Percentiles rank a stretch among this genome's conserved stretches.
These are phyloP conservation scores for Neurospora hispaniola DNA, from an alignment of 495 filamentous ascomycete genomes.

Conservation along the genomic window DNA sequence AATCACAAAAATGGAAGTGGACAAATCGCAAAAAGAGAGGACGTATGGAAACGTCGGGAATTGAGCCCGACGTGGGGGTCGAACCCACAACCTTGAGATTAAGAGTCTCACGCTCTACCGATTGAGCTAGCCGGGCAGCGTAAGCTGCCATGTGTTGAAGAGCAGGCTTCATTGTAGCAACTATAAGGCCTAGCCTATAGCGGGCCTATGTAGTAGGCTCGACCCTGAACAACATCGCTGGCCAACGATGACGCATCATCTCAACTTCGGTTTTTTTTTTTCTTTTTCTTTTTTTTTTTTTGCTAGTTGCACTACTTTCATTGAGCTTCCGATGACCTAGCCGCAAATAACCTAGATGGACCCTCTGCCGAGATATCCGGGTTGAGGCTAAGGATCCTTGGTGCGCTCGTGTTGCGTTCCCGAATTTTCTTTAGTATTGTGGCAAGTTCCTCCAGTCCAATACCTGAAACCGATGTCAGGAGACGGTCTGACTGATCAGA, in stretches of 20 bases:
- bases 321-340: background rate
- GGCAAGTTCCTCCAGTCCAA: too few species aligned
- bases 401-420: too few species aligned
- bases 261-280: background rate
- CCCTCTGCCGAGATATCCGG: too few species aligned
- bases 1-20: background rate
- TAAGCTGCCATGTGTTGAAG: background rate
- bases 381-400: too few species aligned
- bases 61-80: background rate
- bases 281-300: background rate
- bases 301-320: background rate
- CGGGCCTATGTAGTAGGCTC: too few species aligned
- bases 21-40: background rate
- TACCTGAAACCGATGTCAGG: too few species aligned
- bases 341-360: too few species aligned
- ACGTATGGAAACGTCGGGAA: background rate
- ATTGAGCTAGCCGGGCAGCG: constrained; percentile 57
- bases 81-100: background rate
- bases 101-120: constrained; percentile 80
- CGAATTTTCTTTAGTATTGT: too few species aligned
- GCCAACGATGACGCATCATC: background rate
- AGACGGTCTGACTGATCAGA: too few species aligned
- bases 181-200: background rate
- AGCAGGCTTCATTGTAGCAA: fast-evolving
- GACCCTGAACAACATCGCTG: background rate